Conservation (phyloP, 345 rosid genomes). For the Acer campestre region DNA sequence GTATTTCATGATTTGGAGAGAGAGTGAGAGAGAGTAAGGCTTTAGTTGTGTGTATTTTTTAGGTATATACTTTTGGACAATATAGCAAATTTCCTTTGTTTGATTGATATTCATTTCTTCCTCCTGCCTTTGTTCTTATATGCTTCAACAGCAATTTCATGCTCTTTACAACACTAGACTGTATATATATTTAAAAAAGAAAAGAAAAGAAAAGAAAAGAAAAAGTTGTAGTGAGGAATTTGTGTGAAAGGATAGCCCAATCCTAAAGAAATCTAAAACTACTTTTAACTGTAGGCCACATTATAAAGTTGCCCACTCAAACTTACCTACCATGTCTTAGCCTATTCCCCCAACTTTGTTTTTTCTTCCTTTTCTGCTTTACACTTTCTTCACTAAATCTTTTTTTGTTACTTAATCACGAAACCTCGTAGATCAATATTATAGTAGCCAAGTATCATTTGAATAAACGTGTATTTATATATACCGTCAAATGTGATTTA, state of each 20-base stretch:
- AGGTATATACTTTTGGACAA: constrained; percentile 17
- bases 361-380: not conserved
- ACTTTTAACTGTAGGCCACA: not conserved
- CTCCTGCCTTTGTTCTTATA: not conserved
- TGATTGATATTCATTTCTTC: not conserved
- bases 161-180: not conserved
- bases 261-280: constrained; percentile 21
- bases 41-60: constrained; percentile 6
- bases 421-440: no score
- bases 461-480: no score
- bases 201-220: no score
- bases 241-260: constrained; percentile 30
- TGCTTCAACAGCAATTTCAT: not conserved
- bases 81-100: not conserved
- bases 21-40: constrained; percentile 6
- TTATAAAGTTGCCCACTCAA: constrained; percentile 19
- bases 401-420: no score
- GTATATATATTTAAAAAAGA: no score
- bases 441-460: no score
- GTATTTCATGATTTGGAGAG: not conserved
- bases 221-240: not conserved
- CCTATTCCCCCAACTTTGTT: not conserved
- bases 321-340: not conserved
- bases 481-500: no score
- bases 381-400: not conserved